A percentile compares a stretch with the other conserved stretches of the same genome.
Evolutionary conservation across 2,329 filamentous ascomycete species (phyloP).

Genomic region (Kalmusia sp.): DNA sequence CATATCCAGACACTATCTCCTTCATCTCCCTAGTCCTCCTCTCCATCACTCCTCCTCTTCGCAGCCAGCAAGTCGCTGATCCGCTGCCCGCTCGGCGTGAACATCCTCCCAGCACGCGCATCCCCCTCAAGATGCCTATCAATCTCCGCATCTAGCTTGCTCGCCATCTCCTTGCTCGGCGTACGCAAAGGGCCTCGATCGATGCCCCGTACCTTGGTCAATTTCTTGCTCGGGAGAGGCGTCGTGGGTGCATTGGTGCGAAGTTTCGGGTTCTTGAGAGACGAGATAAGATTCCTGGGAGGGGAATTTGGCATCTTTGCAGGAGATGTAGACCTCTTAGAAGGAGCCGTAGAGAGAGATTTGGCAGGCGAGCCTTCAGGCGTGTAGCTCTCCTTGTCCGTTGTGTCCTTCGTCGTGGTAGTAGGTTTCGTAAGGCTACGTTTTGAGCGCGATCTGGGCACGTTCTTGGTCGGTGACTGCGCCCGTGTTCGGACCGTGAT

Average conservation of each 20-base stretch:
- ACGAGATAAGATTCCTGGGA: neutral
- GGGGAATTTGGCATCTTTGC: neutral
- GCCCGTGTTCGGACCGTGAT: neutral
- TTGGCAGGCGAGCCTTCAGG: slow-evolving; percentile 15
- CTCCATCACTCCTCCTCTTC: neutral
- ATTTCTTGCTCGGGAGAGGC: slow-evolving; percentile 3
- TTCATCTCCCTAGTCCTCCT: neutral
- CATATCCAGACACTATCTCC: neutral
- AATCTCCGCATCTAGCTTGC: slow-evolving; percentile 30
- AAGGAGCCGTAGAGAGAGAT: neutral
- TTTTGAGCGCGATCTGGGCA: neutral
- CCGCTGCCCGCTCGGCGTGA: slow-evolving; percentile 20
- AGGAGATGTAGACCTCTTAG: neutral
- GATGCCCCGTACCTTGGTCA: neutral
- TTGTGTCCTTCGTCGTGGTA: neutral
- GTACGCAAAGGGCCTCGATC: slow-evolving; percentile 26
- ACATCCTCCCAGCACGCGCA: slow-evolving; percentile 15
- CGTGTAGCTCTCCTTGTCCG: slow-evolving; percentile 10
- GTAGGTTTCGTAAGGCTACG: slow-evolving; percentile 4
- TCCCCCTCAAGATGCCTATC: slow-evolving; percentile 34
- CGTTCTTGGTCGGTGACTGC: neutral
- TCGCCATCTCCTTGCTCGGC: slow-evolving; percentile 31
- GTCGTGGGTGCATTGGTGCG: slow-evolving; percentile 9
- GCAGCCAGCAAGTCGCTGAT: slow-evolving; percentile 19
- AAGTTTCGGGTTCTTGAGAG: slow-evolving; percentile 3